Percentiles rank a stretch among this genome's conserved stretches.
Conservation (phyloP, 2,329 filamentous ascomycete species). For the Penicillium capsulatum region DNA sequence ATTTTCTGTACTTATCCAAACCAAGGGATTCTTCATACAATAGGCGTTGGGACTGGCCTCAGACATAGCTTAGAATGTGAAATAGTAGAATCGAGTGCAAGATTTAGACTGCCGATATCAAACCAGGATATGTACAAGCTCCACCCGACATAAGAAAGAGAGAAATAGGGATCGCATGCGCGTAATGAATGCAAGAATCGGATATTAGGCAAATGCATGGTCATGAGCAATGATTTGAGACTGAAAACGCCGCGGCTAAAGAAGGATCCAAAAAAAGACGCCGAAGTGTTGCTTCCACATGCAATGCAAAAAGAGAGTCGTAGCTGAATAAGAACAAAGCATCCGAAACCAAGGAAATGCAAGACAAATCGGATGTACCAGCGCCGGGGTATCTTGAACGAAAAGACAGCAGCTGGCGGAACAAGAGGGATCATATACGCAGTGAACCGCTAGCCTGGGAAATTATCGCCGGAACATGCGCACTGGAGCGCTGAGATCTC, state of each 20-base stretch:
- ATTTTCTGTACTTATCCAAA: too few species aligned
- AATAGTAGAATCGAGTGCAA: too few species aligned
- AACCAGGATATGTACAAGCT: slow-evolving; percentile 9
- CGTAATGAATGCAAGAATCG: slow-evolving; percentile 5
- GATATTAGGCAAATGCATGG: slow-evolving; percentile 2
- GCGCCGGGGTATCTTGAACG: slow-evolving; percentile 29
- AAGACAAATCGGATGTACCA: slow-evolving; percentile 14
- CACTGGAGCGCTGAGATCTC: slow-evolving; percentile 39
- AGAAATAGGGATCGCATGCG: slow-evolving; percentile 1
- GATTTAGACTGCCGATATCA: too few species aligned
- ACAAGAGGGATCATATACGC: slow-evolving; percentile 12
- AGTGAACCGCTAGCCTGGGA: background rate
- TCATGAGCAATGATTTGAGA: slow-evolving; percentile 5
- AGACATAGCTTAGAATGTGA: too few species aligned
- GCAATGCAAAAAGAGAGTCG: slow-evolving; percentile 9
- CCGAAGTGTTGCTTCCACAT: background rate
- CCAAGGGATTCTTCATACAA: too few species aligned
- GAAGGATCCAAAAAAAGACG: slow-evolving; percentile 5
- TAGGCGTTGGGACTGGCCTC: too few species aligned
- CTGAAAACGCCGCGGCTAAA: slow-evolving; percentile 10
- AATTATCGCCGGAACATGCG: slow-evolving; percentile 29
- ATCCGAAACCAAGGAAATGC: slow-evolving; percentile 1
- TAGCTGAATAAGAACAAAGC: background rate
- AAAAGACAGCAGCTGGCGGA: slow-evolving; percentile 18
- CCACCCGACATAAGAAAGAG: slow-evolving; percentile 18